A percentile compares a stretch with the other conserved stretches of the same genome.
Evolutionary conservation across 2,329 filamentous ascomycete genomes (phyloP).

Genomic region (Arthrobotrys sphaeroides): DNA sequence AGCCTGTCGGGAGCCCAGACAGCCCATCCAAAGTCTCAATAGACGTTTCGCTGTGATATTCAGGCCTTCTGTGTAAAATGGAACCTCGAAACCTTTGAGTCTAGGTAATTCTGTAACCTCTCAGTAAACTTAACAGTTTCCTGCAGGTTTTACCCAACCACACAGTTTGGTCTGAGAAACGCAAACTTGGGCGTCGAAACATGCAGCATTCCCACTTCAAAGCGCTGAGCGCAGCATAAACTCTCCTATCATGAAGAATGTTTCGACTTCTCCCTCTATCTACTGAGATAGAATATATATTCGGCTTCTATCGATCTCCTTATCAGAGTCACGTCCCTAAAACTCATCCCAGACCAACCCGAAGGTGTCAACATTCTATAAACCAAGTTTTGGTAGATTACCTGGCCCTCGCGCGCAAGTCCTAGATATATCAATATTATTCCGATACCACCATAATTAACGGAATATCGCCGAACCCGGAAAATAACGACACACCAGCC

Average conservation of each 20-base stretch:
- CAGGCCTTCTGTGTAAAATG: conserved; percentile 29
- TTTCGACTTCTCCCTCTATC: conserved; percentile 28
- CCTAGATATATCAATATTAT: conserved; percentile 1
- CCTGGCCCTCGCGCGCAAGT: neutral
- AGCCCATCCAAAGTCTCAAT: neutral
- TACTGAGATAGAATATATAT: conserved; percentile 31
- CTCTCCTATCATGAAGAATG: conserved; percentile 18
- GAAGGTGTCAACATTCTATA: neutral
- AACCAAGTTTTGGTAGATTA: neutral
- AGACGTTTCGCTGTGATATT: conserved; percentile 10
- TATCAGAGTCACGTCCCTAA: neutral
- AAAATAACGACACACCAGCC: neutral
- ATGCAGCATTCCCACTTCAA: conserved; percentile 38
- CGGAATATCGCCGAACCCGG: neutral
- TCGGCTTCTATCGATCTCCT: neutral
- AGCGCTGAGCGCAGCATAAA: conserved; percentile 27
- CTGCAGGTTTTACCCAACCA: conserved; percentile 5
- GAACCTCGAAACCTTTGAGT: conserved; percentile 49
- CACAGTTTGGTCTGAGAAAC: conserved; percentile 26
- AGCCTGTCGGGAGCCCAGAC: neutral
- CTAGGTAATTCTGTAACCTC: conserved; percentile 40
- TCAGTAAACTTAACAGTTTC: conserved; percentile 3
- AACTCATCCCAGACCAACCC: neutral
- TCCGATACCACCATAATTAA: neutral
- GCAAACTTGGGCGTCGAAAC: conserved; percentile 52